Base-by-base conservation (phyloP, 768 basidiomycete species). In the Mycena capillaripes region DNA sequence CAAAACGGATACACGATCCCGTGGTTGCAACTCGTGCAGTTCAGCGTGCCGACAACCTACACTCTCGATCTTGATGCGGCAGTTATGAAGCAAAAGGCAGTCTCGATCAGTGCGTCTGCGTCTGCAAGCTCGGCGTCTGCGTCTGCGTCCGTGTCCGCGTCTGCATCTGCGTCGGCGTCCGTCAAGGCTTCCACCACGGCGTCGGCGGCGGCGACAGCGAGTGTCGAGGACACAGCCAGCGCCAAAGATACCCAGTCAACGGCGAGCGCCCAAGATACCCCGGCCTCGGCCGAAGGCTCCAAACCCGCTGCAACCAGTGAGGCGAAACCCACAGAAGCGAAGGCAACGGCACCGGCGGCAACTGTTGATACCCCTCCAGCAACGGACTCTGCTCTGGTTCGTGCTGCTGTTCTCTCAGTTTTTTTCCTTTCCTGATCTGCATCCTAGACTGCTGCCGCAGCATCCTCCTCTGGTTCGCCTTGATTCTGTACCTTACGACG, bases 1-100 rank as follows among this genome's bases (percentile, higher is more conserved):
- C 75, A 81, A 17, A 86, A 86, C 23, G 91, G 91, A 21, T 93
- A 93, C 75, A 82, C 84, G 69, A 78, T 93, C 50, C 92, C 92
- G 14, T 93, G 91, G 91, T 79, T 93, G 71, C 86, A 92, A 61
- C 82, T 93, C 59, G 79, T 82, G 38, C 90, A 92, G 78, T 80
- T 79, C 46, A 75, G 78, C 53, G 90, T 92, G 9, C 86, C 89
- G 17, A 89, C 90, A 34, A 71, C 77, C 11, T 93, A 92, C 72
- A 62, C 75, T 29, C 73, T 86, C n/a, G 75, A 71, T 7, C 76
- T 85, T 19, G 69, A 48, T 17, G 34, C 67, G 4, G 63, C 66
- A 16, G 70, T 71, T 9, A 64, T 79, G 71, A 77, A 79, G 64
- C 69, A 66, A 52, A 78, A 77, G 72, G 78, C 76, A 30, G 70